Evolutionary conservation across 2,329 filamentous ascomycete species (phyloP).

Genomic region (Pleurostoma richardsiae): DNA sequence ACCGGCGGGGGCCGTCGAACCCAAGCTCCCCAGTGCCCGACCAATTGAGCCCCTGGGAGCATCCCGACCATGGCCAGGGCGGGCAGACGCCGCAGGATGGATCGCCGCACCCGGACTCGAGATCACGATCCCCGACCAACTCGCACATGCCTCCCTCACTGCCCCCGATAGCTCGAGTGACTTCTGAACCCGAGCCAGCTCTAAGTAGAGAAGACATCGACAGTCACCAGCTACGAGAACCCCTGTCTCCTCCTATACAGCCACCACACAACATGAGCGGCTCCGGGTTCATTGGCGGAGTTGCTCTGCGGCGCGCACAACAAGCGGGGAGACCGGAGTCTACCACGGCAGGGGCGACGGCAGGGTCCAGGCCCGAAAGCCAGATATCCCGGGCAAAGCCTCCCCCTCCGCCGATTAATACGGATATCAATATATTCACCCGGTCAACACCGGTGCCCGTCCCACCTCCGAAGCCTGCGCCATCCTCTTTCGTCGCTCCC

Average conservation of each 20-base stretch:
- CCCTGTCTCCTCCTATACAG: constrained; percentile 20
- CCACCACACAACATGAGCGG: constrained; percentile 28
- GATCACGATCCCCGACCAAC: constrained; percentile 26
- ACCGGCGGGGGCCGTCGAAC: constrained; percentile 51
- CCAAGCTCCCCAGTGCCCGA: constrained; percentile 49
- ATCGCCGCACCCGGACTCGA: constrained; percentile 25
- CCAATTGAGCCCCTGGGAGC: constrained; percentile 32
- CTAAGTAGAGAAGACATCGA: background rate
- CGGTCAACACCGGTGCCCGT: constrained; percentile 19
- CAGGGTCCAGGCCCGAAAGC: constrained; percentile 13
- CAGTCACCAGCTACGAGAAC: constrained; percentile 1
- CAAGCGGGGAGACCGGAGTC: constrained; percentile 38
- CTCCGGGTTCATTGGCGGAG: constrained; percentile 49
- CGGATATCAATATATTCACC: constrained; percentile 23
- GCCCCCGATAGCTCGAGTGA: constrained; percentile 45
- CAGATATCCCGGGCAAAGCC: constrained; percentile 21
- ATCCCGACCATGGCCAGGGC: constrained; percentile 31
- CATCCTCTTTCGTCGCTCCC: constrained; percentile 41
- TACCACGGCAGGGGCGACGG: constrained; percentile 6
- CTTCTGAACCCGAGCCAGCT: constrained; percentile 22
- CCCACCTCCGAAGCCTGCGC: constrained; percentile 22
- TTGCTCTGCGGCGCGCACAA: constrained; percentile 32
- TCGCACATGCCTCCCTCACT: constrained; percentile 40
- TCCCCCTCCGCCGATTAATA: constrained; percentile 29
- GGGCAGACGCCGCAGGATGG: constrained; percentile 30